Percentiles rank a stretch among this genome's conserved stretches.
These are phyloP conservation scores for Poronia punctata DNA, from an alignment of 495 filamentous ascomycete species.

Conservation along the genomic window DNA sequence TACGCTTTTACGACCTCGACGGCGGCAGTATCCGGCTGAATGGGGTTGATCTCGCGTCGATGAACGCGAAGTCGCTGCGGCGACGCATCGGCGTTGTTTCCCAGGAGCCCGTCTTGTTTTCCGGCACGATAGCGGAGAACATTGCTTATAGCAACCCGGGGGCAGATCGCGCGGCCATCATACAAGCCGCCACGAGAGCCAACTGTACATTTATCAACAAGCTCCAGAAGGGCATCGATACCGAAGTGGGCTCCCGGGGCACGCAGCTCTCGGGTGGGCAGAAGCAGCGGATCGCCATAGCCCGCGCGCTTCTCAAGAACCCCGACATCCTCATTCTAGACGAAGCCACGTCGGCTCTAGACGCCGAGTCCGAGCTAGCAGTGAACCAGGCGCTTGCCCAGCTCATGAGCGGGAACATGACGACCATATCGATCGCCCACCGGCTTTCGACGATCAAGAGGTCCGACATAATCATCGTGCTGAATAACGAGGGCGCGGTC, in stretches of 20 bases:
- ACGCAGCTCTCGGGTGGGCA: slow-evolving; percentile 93
- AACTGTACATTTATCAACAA: slow-evolving; percentile 96
- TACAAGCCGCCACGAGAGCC: slow-evolving; percentile 82
- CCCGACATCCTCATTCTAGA: slow-evolving; percentile 95
- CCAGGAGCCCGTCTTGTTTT: slow-evolving; percentile 95
- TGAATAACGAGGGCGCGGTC: slow-evolving; percentile 75
- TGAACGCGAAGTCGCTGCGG: slow-evolving; percentile 93
- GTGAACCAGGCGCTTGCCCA: slow-evolving; percentile 82
- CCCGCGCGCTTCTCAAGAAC: slow-evolving; percentile 86
- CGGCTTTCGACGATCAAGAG: slow-evolving; percentile 93
- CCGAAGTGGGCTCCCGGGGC: slow-evolving; percentile 83
- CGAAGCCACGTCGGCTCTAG: slow-evolving; percentile 87
- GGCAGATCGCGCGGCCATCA: slow-evolving; percentile 73
- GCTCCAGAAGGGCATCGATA: slow-evolving; percentile 93
- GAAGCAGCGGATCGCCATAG: slow-evolving; percentile 97
- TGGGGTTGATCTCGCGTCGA: slow-evolving; percentile 69
- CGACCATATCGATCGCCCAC: slow-evolving; percentile 95
- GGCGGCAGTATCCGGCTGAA: slow-evolving; percentile 74
- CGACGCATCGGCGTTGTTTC: slow-evolving; percentile 90
- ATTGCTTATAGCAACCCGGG: slow-evolving; percentile 85
- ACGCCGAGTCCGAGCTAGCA: slow-evolving; percentile 94
- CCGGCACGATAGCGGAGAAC: slow-evolving; percentile 91
- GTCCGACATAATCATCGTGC: slow-evolving; percentile 84
- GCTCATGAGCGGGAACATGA: slow-evolving; percentile 73
- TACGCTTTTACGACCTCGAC: slow-evolving; percentile 86